Evolutionary conservation across 192 early-diverging fungal genomes (phyloP), one percentile per base, ranked within the genome.

Genomic region (Umbelopsis sp.): DNA sequence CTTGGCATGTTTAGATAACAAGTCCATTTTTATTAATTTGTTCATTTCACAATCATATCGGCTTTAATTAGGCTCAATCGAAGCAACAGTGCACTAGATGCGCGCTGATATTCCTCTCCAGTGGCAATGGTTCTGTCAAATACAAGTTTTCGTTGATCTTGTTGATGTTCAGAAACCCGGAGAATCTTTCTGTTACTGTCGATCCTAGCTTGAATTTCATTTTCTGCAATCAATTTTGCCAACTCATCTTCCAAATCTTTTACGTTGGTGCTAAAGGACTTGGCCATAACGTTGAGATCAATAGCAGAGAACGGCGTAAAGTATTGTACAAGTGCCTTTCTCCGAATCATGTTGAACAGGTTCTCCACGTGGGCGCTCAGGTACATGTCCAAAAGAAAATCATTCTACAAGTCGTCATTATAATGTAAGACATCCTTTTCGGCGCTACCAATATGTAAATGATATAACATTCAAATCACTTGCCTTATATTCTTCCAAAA

Each of bases 151-250:
- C 93, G 85, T 73, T 90, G 83, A 71, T 94, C 88, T 43, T 86
- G 76, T 50, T 85, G 82, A 72, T 91, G 47, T 32, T 43, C n/a
- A n/a, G 26, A 49, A n/a, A 45, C 36, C 20, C 36, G 31, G 25
- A 32, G 32, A 65, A 94, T 91, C 88, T 96, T 96, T 78, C 91
- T 89, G 76, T 95, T 91, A 70, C 89, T 92, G 75, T 96, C 95
- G 68, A 96, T 94, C 45, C 94, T 72, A 20, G 91, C 94, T 54
- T 89, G 74, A 50, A 96, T 74, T 32, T 89, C 74, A 45, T 90
- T 89, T 31, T 87, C 85, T n/a, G 80, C 81, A 68, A 96, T 95
- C 41, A 96, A 73, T 7, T 62, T 74, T 1, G 86, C 89, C 32
- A 95, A 70, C 74, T 95, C 90, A 9, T 71, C 66, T 75, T 96